Percentiles rank a stretch among this genome's conserved stretches.
Conservation (phyloP, 2,329 filamentous ascomycete genomes). For the Aspergillus sp. region DNA sequence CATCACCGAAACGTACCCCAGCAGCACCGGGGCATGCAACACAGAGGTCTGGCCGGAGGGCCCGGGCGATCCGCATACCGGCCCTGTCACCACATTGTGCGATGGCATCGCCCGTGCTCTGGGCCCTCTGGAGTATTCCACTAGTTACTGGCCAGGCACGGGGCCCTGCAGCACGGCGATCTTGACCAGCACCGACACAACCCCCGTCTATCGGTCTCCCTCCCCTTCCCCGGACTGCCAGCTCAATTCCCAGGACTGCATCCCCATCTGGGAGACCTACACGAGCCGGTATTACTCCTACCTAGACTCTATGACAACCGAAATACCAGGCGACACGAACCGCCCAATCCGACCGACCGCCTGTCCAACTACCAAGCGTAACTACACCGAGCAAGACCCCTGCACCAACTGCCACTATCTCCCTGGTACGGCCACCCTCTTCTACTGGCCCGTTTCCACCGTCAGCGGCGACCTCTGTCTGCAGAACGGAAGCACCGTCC, state of each 20-base stretch:
- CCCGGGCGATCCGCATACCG: conserved; percentile 17
- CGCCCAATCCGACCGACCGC: conserved; percentile 15
- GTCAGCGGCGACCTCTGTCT: conserved; percentile 18
- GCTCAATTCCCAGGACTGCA: conserved; percentile 20
- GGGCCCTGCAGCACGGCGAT: conserved; percentile 15
- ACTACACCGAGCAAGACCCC: conserved; percentile 12
- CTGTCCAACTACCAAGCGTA: conserved; percentile 11
- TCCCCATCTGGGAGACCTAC: conserved; percentile 23
- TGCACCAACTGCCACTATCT: conserved; percentile 23
- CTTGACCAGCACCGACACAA: background rate
- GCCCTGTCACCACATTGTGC: conserved; percentile 22
- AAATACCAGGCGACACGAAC: conserved; percentile 18
- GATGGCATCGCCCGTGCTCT: conserved; percentile 21
- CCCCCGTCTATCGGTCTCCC: conserved; percentile 12
- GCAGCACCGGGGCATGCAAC: conserved; percentile 19
- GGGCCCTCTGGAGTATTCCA: conserved; percentile 16
- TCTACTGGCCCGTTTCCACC: conserved; percentile 26
- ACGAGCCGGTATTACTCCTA: conserved; percentile 10
- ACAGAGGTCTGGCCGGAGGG: conserved; percentile 10
- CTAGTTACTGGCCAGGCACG: conserved; percentile 18
- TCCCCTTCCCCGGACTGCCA: conserved; percentile 10
- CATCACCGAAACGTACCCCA: conserved; percentile 12
- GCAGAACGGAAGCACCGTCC: conserved; percentile 21
- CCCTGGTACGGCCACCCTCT: conserved; percentile 21
- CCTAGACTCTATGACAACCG: conserved; percentile 1